Conservation (phyloP, 305 asterid species). For the Caryopteris hybrid region DNA sequence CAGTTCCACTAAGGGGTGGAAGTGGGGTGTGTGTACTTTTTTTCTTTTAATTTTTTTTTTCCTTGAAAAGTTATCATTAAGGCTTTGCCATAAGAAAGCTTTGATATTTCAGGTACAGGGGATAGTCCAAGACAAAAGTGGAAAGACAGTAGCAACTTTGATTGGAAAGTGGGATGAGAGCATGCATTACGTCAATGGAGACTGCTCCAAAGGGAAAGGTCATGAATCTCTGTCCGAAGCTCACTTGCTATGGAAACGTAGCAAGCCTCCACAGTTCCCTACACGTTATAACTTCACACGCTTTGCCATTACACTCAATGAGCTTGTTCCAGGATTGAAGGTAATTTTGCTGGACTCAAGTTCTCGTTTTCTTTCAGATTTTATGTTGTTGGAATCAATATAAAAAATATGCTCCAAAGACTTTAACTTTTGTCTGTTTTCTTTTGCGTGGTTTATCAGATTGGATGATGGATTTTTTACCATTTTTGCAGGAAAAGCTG, state of each 20-base stretch:
- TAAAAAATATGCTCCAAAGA: neutral
- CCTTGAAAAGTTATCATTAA: neutral
- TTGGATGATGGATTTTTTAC: neutral
- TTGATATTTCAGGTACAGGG: constrained; percentile 57
- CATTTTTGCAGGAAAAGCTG: constrained; percentile 39
- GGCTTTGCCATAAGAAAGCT: constrained; percentile 7
- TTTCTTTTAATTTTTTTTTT: too few species aligned
- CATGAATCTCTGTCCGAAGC: constrained; percentile 46
- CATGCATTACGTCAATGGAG: constrained; percentile 52
- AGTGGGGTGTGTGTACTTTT: too few species aligned
- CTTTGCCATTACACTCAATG: constrained; percentile 68
- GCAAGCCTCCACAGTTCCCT: constrained; percentile 50
- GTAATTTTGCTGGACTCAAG: constrained; percentile 31
- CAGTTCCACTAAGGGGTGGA: too few species aligned
- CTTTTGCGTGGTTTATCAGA: neutral
- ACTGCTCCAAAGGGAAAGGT: constrained; percentile 42
- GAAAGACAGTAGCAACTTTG: constrained; percentile 50
- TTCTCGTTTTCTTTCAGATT: too few species aligned
- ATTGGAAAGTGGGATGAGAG: constrained; percentile 81
- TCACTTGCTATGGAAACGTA: constrained; percentile 63
- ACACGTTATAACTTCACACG: constrained; percentile 69
- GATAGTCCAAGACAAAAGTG: constrained; percentile 52
- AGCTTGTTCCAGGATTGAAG: constrained; percentile 57
- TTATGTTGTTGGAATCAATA: too few species aligned
- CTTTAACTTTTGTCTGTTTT: neutral